Conservation (phyloP, 768 basidiomycete genomes). For the Podaxis carcinomalis region DNA sequence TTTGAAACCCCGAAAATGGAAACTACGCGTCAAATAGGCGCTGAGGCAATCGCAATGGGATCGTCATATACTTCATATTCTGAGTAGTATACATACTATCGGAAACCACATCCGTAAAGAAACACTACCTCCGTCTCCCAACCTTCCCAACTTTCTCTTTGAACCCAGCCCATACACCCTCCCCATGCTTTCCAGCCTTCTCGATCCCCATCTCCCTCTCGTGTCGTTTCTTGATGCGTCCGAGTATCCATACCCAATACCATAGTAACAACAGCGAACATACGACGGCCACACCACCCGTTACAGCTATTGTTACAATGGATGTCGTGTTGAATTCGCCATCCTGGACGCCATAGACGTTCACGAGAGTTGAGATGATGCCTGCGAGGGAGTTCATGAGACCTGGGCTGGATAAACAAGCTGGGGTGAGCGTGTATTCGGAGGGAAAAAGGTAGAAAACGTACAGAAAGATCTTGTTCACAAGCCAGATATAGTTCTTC, state of each 20-base stretch:
- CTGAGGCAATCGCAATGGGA: not conserved
- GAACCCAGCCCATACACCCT: slow-evolving; percentile 28
- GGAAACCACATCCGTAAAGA: not conserved
- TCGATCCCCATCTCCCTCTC: slow-evolving; percentile 36
- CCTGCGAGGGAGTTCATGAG: slow-evolving; percentile 54
- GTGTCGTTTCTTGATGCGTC: slow-evolving; percentile 39
- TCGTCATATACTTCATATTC: no score
- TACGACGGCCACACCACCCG: slow-evolving; percentile 31
- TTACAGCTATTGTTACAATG: slow-evolving; percentile 45
- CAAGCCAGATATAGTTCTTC: slow-evolving; percentile 54
- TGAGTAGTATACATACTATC: not conserved
- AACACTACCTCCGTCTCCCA: not conserved
- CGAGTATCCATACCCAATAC: slow-evolving; percentile 42
- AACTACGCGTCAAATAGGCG: not conserved
- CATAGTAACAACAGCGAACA: slow-evolving; percentile 35
- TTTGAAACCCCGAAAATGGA: slow-evolving; percentile 1
- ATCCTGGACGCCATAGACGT: slow-evolving; percentile 44
- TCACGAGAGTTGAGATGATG: slow-evolving; percentile 49
- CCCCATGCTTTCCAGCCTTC: slow-evolving; percentile 39
- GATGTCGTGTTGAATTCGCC: slow-evolving; percentile 39
- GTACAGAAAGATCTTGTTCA: slow-evolving; percentile 54
- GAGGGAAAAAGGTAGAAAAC: slow-evolving; percentile 15
- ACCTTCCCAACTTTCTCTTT: slow-evolving; percentile 11
- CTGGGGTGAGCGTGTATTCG: not conserved
- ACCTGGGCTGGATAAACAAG: slow-evolving; percentile 39